A percentile compares a stretch with the other conserved stretches of the same genome.
phyloP scores from a whole-genome alignment of 225 moss, liverwort and hornwort species.

The Takakia lepidozioides region DNA sequence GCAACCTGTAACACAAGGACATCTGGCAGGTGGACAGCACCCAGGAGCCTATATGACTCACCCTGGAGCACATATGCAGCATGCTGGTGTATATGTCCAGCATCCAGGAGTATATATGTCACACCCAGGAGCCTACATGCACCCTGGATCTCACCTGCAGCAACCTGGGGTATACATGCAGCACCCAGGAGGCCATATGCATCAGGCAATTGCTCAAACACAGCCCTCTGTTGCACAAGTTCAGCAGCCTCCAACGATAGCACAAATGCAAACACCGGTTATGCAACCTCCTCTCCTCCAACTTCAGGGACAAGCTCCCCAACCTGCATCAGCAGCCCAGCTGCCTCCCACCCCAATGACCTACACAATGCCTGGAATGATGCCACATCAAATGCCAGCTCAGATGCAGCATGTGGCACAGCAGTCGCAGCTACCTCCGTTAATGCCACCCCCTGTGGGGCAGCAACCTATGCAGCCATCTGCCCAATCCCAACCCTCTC shows the following conservation, averaged over 20 bases:
- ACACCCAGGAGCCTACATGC: constrained; percentile 7
- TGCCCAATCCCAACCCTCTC: constrained; percentile 32
- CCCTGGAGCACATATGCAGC: constrained; percentile 28
- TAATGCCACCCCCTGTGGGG: constrained; percentile 31
- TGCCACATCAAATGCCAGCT: too few species aligned
- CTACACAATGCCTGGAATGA: too few species aligned
- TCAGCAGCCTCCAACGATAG: too few species aligned
- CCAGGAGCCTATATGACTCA: constrained; percentile 24
- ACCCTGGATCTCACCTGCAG: constrained; percentile 6
- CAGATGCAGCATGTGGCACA: too few species aligned
- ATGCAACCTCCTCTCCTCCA: constrained; percentile 2
- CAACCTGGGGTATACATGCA: constrained; percentile 2
- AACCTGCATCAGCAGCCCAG: background rate
- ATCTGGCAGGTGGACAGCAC: constrained; percentile 22
- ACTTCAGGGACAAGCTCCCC: background rate
- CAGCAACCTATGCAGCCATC: constrained; percentile 36
- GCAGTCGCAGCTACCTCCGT: too few species aligned
- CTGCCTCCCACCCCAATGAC: too few species aligned
- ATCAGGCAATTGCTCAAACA: too few species aligned
- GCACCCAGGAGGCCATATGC: background rate
- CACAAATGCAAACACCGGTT: too few species aligned
- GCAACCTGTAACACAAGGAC: constrained; percentile 8
- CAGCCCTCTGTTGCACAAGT: too few species aligned
- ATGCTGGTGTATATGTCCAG: constrained; percentile 40
- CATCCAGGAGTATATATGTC: constrained; percentile 41